Percentiles rank a stretch among this genome's conserved stretches.
Evolutionary conservation across 129 eudicot species (phyloP).

Genomic region (Artemisia argyi): DNA sequence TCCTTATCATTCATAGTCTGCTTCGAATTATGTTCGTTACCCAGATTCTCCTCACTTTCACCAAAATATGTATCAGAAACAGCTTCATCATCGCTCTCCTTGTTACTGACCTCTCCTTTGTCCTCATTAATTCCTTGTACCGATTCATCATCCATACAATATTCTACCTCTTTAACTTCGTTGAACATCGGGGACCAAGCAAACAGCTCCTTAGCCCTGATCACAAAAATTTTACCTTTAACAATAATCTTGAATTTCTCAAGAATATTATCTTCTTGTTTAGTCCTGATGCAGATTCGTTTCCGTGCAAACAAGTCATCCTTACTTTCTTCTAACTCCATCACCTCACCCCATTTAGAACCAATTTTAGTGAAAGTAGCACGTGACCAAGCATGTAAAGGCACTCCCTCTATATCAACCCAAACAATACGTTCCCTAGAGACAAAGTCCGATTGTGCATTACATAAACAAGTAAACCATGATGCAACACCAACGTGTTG

Average conservation of each 20-base stretch:
- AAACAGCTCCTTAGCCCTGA: not conserved
- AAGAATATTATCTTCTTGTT: not conserved
- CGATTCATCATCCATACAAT: not conserved
- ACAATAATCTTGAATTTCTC: not conserved
- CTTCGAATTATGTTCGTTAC: too few relatives aligned
- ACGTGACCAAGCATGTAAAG: too few relatives aligned
- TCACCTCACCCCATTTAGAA: not conserved
- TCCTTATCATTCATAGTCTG: not conserved
- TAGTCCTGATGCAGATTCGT: not conserved
- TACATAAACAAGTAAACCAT: too few relatives aligned
- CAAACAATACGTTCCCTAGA: too few relatives aligned
- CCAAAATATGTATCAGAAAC: not conserved
- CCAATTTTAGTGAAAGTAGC: too few relatives aligned
- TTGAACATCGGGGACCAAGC: not conserved
- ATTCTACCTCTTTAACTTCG: not conserved
- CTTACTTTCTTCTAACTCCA: not conserved
- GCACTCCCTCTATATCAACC: too few relatives aligned
- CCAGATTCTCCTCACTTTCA: not conserved
- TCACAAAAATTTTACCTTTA: not conserved
- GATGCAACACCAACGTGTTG: too few relatives aligned
- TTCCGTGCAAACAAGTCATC: not conserved
- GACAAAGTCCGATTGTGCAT: too few relatives aligned
- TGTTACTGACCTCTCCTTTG: too few relatives aligned
- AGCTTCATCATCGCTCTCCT: not conserved
- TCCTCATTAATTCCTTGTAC: not conserved